Conservation (phyloP, 1,139 yeast genomes). For the Citeromyces hawaiiensis region DNA sequence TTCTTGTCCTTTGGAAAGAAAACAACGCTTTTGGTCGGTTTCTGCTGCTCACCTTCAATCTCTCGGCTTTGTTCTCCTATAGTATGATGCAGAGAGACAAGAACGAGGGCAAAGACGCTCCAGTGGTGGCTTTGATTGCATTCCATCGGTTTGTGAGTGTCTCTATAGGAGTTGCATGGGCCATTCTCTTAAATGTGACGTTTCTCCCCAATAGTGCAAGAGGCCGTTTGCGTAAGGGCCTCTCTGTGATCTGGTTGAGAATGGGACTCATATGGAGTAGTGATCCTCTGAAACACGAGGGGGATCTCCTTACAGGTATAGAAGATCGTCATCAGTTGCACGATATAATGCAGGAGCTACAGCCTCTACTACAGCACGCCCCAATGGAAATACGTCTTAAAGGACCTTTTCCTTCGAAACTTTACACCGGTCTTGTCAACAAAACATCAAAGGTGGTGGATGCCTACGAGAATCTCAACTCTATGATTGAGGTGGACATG, state of each 20-base stretch:
- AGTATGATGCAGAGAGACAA: constrained; percentile 52
- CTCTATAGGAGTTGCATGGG: constrained; percentile 65
- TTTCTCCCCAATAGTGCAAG: constrained; percentile 72
- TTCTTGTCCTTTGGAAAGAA: constrained; percentile 52
- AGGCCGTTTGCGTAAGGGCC: constrained; percentile 46
- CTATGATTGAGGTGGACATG: constrained; percentile 54
- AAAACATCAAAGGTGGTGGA: constrained; percentile 59
- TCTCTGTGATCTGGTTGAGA: constrained; percentile 62
- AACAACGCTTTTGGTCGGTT: constrained; percentile 62
- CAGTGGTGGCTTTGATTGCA: constrained; percentile 65
- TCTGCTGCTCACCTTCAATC: constrained; percentile 61
- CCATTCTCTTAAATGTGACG: constrained; percentile 47
- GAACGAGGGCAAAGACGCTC: constrained; percentile 56
- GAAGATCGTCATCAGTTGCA: constrained; percentile 41
- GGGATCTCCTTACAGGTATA: constrained; percentile 23
- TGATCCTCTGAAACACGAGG: constrained; percentile 26
- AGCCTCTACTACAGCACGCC: constrained; percentile 51
- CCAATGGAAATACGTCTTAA: constrained; percentile 66
- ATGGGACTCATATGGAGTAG: constrained; percentile 77
- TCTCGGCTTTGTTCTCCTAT: constrained; percentile 68
- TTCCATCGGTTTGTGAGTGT: constrained; percentile 68
- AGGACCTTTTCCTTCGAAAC: constrained; percentile 50
- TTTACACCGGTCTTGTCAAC: constrained; percentile 35
- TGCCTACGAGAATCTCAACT: constrained; percentile 59
- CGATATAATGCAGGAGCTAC: constrained; percentile 47